phyloP scores from a whole-genome alignment of 148 eudicot species.

The Rhododendron williamsianum region DNA sequence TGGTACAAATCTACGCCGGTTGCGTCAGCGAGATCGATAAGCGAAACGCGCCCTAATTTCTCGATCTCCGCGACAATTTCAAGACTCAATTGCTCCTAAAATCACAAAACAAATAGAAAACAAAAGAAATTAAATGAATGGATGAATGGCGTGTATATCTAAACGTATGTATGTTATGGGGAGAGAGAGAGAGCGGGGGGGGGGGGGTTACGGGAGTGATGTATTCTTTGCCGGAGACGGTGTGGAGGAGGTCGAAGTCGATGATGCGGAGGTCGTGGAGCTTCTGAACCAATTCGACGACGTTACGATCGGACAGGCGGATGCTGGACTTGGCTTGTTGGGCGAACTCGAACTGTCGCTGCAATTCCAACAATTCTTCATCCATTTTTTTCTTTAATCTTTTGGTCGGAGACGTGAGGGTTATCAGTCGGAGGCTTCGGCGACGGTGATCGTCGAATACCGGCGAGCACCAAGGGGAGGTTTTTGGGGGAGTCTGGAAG shows the following conservation, averaged over 20 bases:
- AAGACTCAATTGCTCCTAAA: slow-evolving; percentile 74
- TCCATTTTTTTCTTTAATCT: slow-evolving; percentile 41
- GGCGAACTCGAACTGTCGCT: slow-evolving; percentile 80
- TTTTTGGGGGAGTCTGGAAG: background rate
- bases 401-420: background rate
- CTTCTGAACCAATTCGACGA: slow-evolving; percentile 93
- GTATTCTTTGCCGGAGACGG: slow-evolving; percentile 91
- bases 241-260: slow-evolving; percentile 94
- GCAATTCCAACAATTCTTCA: slow-evolving; percentile 80
- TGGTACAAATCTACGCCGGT: slow-evolving; percentile 87
- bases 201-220: slow-evolving; percentile 63
- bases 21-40: slow-evolving; percentile 84
- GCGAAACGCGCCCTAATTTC: slow-evolving; percentile 73
- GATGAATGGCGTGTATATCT: background rate
- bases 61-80: slow-evolving; percentile 66
- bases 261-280: slow-evolving; percentile 84
- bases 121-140: background rate
- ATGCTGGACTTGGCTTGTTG: slow-evolving; percentile 91
- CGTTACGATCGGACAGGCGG: slow-evolving; percentile 94
- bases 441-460: background rate
- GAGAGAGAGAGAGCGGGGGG: background rate
- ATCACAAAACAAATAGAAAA: background rate
- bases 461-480: background rate
- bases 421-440: background rate
- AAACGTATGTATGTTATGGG: background rate